phyloP scores from a whole-genome alignment of 441 rosid genomes.

The Aleurites moluccanus region DNA sequence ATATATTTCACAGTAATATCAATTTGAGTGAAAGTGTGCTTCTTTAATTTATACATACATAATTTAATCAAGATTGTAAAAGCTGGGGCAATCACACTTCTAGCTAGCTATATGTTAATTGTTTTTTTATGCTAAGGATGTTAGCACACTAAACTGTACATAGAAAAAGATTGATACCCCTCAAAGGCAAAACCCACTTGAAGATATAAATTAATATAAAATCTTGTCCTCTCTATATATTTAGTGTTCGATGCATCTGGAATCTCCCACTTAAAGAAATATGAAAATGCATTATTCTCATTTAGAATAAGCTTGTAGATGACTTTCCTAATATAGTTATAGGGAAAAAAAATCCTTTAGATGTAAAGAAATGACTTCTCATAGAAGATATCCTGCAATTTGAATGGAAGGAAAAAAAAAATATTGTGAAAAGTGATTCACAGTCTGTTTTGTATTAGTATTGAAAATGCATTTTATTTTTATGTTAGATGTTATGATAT shows the following conservation, averaged over 20 bases:
- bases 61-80: conserved; percentile 17
- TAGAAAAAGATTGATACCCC: conserved; percentile 37
- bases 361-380: conserved; percentile 21
- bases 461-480: too few relatives aligned
- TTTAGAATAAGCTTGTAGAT: neutral
- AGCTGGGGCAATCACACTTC: conserved; percentile 33
- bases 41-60: too few relatives aligned
- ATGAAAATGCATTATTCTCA: conserved; percentile 15
- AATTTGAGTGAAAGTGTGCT: neutral
- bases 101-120: conserved; percentile 13
- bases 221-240: neutral
- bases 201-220: too few relatives aligned
- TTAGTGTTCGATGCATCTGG: conserved; percentile 12
- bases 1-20: neutral
- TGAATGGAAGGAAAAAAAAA: neutral
- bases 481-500: too few relatives aligned
- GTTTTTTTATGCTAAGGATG: conserved; percentile 23
- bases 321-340: conserved; percentile 29
- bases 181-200: conserved; percentile 5
- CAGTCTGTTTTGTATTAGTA: too few relatives aligned
- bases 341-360: neutral
- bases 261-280: conserved; percentile 17
- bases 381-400: conserved; percentile 24
- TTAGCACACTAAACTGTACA: conserved; percentile 21
- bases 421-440: neutral